Evolutionary conservation across 768 basidiomycete genomes (phyloP), one percentile per base, ranked within the genome.

Genomic region (Termitomyces sp.): DNA sequence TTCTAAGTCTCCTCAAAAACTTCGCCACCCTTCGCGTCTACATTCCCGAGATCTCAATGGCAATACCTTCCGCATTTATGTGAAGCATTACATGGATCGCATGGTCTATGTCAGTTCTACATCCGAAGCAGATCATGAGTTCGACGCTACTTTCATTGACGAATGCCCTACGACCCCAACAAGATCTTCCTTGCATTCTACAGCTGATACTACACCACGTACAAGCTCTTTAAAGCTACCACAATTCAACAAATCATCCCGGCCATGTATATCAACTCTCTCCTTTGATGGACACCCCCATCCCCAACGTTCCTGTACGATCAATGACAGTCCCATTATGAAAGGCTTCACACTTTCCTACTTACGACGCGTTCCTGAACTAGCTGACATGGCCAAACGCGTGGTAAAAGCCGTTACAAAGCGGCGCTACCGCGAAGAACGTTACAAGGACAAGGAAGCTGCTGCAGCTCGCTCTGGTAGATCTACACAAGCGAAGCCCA

Each of bases 61-160:
- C 3, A 86, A 86, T 58, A 86, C 83, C 0, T 89, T 92, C 66
- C 79, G 86, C 11, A 79, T 89, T 39, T 90, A 92, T 62, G 61
- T 92, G 58, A 89, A 88, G 61, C 85, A 91, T 61, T 91, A 83
- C 68, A 87, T 92, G 85, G 83, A 88, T 62, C 74, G 84, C 62
- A 77, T 76, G 0, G 71, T 75, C 37, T 49, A 64, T 50, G 40
- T 42, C 17, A 40, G 54, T 35, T 11, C 43, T 9, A 34, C 40
- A 23, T 37, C 46, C 44, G 55, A 54, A 63, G 59, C 40, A 50
- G 54, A 6, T 45, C 59, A 11, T 58, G 66, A 57, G 40, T 46
- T 47, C 47, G 50, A 19, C 28, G 39, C 50, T 9, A 55, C 35
- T 23, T 48, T 41, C 6, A 42, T 37, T 11, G 19, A 46, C 21